These are phyloP conservation scores for Arachis monticola DNA, from an alignment of 331 rosid genomes.

Conservation along the genomic window DNA sequence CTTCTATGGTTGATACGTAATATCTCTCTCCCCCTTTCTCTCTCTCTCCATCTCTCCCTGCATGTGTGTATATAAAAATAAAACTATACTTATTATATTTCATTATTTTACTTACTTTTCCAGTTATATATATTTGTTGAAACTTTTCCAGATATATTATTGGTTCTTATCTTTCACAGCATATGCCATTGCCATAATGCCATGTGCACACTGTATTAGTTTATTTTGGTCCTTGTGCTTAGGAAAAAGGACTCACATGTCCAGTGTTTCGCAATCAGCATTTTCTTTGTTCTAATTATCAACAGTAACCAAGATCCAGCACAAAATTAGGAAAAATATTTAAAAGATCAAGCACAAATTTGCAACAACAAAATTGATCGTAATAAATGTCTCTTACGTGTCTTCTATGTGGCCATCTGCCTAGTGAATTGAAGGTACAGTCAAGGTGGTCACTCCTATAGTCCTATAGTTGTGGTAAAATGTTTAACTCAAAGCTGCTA, in stretches of 20 bases:
- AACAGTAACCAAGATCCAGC: not conserved
- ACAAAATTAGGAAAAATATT: not conserved
- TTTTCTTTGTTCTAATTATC: constrained; percentile 17
- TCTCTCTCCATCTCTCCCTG: constrained; percentile 9
- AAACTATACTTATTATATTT: not conserved
- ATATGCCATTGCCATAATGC: constrained; percentile 28
- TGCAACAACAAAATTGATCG: no score
- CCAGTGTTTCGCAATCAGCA: constrained; percentile 21
- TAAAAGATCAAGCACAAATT: no score
- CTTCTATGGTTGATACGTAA: constrained; percentile 80
- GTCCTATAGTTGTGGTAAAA: not conserved
- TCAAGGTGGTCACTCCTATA: constrained; percentile 30
- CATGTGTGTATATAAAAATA: not conserved
- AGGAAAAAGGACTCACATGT: constrained; percentile 44
- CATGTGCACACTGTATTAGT: constrained; percentile 47
- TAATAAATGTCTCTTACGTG: constrained; percentile 18
- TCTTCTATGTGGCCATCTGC: constrained; percentile 5
- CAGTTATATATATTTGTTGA: no score
- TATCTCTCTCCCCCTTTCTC: constrained; percentile 33
- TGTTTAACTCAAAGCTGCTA: constrained; percentile 27
- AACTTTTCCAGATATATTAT: constrained; percentile 20
- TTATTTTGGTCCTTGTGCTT: constrained; percentile 32
- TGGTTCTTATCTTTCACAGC: constrained; percentile 7
- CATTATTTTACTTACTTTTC: not conserved
- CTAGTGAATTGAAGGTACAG: constrained; percentile 6